Evolutionary conservation across 2,329 filamentous ascomycete species (phyloP).

Genomic region (Phialophora macrospora): DNA sequence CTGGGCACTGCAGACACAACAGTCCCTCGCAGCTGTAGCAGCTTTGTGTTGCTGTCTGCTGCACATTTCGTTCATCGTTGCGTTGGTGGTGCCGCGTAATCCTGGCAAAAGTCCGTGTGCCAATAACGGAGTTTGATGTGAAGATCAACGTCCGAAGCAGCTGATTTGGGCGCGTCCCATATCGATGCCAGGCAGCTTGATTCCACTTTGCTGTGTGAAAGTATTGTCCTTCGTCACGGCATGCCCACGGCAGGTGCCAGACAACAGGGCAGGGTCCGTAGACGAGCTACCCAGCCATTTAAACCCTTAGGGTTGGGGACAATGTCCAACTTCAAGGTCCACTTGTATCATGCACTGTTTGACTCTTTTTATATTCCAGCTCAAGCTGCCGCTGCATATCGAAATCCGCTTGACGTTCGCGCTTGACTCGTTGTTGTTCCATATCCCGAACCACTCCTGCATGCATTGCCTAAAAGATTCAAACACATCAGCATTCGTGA

Average conservation of each 20-base stretch:
- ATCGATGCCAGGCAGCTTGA: background rate
- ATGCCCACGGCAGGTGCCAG: background rate
- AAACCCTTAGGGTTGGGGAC: background rate
- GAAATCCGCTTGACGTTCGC: constrained; percentile 90
- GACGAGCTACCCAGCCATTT: background rate
- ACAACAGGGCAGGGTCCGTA: background rate
- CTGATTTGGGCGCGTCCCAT: background rate
- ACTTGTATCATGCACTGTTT: constrained; percentile 64
- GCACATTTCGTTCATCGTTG: background rate
- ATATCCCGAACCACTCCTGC: constrained; percentile 91
- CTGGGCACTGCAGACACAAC: background rate
- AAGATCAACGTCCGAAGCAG: background rate
- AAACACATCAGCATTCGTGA: background rate
- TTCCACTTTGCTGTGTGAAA: background rate
- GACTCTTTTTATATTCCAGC: constrained; percentile 85
- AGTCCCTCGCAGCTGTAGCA: background rate
- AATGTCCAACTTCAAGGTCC: constrained; percentile 23
- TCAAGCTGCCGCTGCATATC: constrained; percentile 86
- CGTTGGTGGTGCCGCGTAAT: background rate
- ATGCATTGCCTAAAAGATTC: constrained; percentile 77
- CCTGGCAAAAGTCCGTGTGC: background rate
- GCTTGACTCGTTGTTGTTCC: constrained; percentile 88
- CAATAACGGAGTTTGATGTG: background rate
- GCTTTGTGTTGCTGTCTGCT: background rate
- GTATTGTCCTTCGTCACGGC: background rate